Evolutionary conservation across 345 rosid species (phyloP).

Genomic region (Streptanthus diversifolius): DNA sequence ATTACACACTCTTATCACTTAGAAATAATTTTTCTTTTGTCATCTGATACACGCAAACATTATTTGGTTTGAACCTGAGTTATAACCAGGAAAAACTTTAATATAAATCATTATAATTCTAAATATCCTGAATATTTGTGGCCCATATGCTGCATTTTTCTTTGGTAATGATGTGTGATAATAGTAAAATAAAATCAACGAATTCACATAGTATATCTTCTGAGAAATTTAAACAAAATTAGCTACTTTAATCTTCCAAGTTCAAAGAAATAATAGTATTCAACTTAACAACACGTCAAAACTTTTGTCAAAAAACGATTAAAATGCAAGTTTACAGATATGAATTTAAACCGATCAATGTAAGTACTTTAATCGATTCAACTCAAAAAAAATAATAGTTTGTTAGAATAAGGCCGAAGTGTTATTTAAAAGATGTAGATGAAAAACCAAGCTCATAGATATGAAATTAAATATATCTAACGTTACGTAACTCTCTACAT

Average conservation of each 20-base stretch:
- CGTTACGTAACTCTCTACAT: not conserved
- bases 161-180: not conserved
- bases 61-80: not conserved
- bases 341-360: not conserved
- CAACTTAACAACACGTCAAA: not conserved
- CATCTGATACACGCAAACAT: not conserved
- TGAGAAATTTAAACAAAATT: not conserved
- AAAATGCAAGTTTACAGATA: not conserved
- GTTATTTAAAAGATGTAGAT: not conserved
- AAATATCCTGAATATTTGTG: too few species aligned
- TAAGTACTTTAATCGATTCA: not conserved
- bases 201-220: not conserved
- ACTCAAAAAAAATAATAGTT: not conserved
- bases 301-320: not conserved
- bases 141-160: too few species aligned
- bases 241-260: not conserved
- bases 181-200: not conserved
- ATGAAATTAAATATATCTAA: not conserved
- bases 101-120: not conserved
- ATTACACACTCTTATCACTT: not conserved
- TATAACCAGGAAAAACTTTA: not conserved
- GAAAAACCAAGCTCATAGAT: not conserved
- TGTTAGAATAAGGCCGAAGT: not conserved
- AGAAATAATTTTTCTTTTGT: too few species aligned
- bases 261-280: not conserved